Conservation (phyloP, 495 filamentous ascomycete species). For the Neurospora sp. region DNA sequence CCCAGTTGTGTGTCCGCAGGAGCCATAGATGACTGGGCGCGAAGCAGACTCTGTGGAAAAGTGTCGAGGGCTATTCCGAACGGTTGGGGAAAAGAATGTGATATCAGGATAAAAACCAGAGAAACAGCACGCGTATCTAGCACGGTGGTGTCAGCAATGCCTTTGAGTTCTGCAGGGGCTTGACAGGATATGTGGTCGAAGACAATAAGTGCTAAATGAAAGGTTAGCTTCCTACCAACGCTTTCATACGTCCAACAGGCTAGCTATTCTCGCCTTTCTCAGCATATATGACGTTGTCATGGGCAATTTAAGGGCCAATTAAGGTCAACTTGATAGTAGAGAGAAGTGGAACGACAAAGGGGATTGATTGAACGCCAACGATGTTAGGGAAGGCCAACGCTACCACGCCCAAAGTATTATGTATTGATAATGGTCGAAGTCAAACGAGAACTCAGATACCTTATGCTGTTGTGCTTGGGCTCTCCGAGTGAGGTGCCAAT, state of each 20-base stretch:
- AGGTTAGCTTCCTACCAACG: neutral
- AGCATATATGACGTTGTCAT: neutral
- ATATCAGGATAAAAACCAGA: neutral
- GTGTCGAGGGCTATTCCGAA: neutral
- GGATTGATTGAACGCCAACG: neutral
- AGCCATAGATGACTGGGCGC: neutral
- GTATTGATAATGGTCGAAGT: neutral
- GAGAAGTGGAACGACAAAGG: neutral
- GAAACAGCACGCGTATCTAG: neutral
- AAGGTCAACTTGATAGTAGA: neutral
- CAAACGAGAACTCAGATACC: neutral
- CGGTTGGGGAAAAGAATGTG: neutral
- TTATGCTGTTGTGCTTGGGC: neutral
- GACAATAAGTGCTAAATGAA: neutral
- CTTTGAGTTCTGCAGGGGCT: neutral
- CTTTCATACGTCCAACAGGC: neutral
- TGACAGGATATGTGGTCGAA: neutral
- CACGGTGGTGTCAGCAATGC: neutral
- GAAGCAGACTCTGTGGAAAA: neutral
- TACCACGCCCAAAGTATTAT: neutral
- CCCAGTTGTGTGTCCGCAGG: slow-evolving; percentile 2
- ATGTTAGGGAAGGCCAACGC: neutral
- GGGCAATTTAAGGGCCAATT: neutral
- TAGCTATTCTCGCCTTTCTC: neutral
- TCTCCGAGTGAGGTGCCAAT: neutral